Evolutionary conservation across 352 stramenopile genomes (phyloP).

Genomic region (Pythium dissotocum): DNA sequence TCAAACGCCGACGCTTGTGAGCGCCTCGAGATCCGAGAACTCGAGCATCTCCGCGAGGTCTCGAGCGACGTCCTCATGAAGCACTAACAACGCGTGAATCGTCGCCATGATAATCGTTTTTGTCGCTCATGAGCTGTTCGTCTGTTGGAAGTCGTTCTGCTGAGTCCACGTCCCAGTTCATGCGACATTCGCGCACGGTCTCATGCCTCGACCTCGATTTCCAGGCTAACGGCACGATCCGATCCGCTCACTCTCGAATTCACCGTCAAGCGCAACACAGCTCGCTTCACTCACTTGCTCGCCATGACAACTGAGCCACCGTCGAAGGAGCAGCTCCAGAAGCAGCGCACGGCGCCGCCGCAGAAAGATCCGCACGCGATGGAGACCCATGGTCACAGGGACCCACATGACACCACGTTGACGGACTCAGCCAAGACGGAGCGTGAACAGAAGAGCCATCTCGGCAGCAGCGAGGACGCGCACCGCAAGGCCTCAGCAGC

Average conservation of each 20-base stretch:
- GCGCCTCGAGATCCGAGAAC: background rate
- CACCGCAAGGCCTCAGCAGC: slow-evolving; percentile 16
- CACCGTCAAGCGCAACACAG: too few relatives aligned
- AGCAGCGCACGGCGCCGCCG: slow-evolving; percentile 14
- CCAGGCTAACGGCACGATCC: too few relatives aligned
- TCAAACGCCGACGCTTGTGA: background rate
- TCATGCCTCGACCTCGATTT: background rate
- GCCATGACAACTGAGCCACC: slow-evolving; percentile 23
- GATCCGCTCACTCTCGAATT: too few relatives aligned
- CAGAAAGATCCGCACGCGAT: slow-evolving; percentile 13
- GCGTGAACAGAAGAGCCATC: slow-evolving; percentile 23
- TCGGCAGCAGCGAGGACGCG: slow-evolving; percentile 12
- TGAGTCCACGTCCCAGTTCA: too few relatives aligned
- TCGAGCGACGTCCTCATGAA: background rate
- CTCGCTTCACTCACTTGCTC: too few relatives aligned
- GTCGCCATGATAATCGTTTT: background rate
- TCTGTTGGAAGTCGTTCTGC: too few relatives aligned
- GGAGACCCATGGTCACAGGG: background rate
- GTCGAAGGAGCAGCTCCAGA: slow-evolving; percentile 9
- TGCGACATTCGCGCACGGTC: background rate
- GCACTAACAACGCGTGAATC: background rate
- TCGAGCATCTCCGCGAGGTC: background rate
- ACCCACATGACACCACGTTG: slow-evolving; percentile 6
- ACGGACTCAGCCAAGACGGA: slow-evolving; percentile 22
- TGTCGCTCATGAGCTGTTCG: too few relatives aligned